These are phyloP conservation scores for Pelagophyceae sp. DNA, from an alignment of 352 stramenopile genomes.

Conservation along the genomic window DNA sequence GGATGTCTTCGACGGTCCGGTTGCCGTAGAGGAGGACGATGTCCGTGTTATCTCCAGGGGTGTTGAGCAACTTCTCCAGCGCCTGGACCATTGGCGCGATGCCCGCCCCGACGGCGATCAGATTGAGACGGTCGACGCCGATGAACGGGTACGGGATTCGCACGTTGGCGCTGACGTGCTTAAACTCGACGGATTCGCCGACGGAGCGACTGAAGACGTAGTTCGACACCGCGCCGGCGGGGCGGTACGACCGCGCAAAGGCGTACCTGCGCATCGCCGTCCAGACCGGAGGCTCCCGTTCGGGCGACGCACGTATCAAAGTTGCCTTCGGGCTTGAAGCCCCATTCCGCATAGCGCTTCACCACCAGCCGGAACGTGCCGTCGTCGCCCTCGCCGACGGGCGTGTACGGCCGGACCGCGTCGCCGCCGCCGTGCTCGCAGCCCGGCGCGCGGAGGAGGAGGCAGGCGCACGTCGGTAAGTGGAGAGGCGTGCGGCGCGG, in stretches of 20 bases:
- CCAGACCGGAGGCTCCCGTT: no score
- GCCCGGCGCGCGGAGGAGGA: neutral
- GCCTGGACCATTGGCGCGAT: slow-evolving; percentile 25
- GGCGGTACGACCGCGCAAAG: neutral
- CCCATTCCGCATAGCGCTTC: neutral
- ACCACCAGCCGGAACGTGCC: neutral
- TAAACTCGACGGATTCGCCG: slow-evolving; percentile 3
- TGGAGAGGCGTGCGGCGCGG: neutral
- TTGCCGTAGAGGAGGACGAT: slow-evolving; percentile 20
- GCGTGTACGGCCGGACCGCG: neutral
- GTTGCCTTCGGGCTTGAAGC: neutral
- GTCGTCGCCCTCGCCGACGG: neutral
- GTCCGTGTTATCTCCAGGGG: neutral
- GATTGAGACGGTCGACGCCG: slow-evolving; percentile 12
- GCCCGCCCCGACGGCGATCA: slow-evolving; percentile 24
- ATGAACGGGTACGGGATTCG: slow-evolving; percentile 20
- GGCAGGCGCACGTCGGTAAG: neutral
- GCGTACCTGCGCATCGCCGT: no score
- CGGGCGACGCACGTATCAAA: no score
- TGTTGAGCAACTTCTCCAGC: neutral
- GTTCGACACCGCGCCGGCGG: slow-evolving; percentile 7
- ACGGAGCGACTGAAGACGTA: neutral
- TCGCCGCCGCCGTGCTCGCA: slow-evolving; percentile 9
- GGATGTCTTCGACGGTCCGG: slow-evolving; percentile 9
- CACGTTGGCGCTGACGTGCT: slow-evolving; percentile 16